phyloP scores from a whole-genome alignment of 352 stramenopile species.

The Phytophthora cryptogea region DNA sequence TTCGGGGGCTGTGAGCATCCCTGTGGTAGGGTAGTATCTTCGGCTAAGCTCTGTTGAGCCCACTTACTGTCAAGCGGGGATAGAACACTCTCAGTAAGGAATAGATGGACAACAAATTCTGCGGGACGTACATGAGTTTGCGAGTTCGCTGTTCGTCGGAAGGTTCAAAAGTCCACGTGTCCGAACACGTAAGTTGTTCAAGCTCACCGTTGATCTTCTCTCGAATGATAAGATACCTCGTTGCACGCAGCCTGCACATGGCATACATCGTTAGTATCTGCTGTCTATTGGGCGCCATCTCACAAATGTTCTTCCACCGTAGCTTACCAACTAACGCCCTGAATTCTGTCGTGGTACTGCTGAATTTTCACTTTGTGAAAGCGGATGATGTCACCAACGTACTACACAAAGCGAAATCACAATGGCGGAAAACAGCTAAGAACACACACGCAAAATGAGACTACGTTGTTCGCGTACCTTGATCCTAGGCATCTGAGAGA shows the following conservation, averaged over 20 bases:
- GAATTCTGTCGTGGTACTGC: slow-evolving; percentile 54
- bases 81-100: slow-evolving; percentile 1
- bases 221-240: slow-evolving; percentile 67
- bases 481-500: slow-evolving; percentile 65
- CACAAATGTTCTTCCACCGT: not conserved
- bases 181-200: slow-evolving; percentile 52
- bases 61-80: slow-evolving; percentile 42
- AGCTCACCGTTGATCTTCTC: slow-evolving; percentile 32
- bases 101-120: not conserved
- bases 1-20: slow-evolving; percentile 48
- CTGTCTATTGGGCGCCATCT: not conserved
- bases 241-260: slow-evolving; percentile 34
- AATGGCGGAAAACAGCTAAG: not conserved
- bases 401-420: slow-evolving; percentile 27
- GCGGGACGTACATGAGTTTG: slow-evolving; percentile 43
- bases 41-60: slow-evolving; percentile 38
- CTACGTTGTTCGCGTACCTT: slow-evolving; percentile 37
- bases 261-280: not conserved
- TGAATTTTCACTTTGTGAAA: slow-evolving; percentile 82
- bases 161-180: slow-evolving; percentile 66
- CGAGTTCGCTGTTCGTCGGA: slow-evolving; percentile 51
- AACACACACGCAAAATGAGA: not conserved
- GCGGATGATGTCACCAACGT: slow-evolving; percentile 75
- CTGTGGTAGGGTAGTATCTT: slow-evolving; percentile 56
- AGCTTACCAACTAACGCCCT: slow-evolving; percentile 61